Conservation (phyloP, 805 yeast species). For the Diddensiella santjacobensis region DNA sequence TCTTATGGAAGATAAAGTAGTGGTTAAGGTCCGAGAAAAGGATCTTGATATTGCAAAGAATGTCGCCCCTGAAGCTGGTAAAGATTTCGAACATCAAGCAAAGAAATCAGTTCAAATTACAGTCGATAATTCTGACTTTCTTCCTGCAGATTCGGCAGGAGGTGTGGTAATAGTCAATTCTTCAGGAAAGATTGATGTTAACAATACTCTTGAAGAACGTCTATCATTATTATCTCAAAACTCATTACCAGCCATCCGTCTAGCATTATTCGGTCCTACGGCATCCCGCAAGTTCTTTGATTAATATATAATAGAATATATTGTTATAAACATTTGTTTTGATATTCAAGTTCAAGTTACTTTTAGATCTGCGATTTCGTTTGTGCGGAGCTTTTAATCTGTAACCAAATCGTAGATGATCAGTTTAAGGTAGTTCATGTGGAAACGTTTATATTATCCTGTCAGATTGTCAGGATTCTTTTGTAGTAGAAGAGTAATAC, state of each 20-base stretch:
- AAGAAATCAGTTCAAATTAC: conserved; percentile 52
- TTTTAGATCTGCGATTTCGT: no score
- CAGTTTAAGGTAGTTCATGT: no score
- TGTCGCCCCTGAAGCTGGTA: conserved; percentile 58
- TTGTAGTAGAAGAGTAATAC: no score
- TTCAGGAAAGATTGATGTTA: conserved; percentile 78
- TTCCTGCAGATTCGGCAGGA: conserved; percentile 69
- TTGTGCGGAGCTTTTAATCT: no score
- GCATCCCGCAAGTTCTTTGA: conserved; percentile 87
- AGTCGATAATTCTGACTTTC: conserved; percentile 52
- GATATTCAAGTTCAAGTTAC: no score
- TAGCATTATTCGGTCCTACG: conserved; percentile 73
- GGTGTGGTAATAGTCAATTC: conserved; percentile 74
- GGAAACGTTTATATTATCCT: no score
- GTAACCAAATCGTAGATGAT: no score
- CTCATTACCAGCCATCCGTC: conserved; percentile 88
- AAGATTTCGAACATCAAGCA: conserved; percentile 60
- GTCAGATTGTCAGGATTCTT: no score
- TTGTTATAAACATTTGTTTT: no score
- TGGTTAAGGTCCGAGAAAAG: conserved; percentile 61
- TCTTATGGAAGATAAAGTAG: conserved; percentile 65
- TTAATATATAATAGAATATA: conserved; percentile 38
- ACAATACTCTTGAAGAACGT: conserved; percentile 94
- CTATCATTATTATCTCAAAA: conserved; percentile 74
- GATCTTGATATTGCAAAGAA: conserved; percentile 61